Evolutionary conservation across 768 basidiomycete species (phyloP).

Genomic region (Trametes cingulata): DNA sequence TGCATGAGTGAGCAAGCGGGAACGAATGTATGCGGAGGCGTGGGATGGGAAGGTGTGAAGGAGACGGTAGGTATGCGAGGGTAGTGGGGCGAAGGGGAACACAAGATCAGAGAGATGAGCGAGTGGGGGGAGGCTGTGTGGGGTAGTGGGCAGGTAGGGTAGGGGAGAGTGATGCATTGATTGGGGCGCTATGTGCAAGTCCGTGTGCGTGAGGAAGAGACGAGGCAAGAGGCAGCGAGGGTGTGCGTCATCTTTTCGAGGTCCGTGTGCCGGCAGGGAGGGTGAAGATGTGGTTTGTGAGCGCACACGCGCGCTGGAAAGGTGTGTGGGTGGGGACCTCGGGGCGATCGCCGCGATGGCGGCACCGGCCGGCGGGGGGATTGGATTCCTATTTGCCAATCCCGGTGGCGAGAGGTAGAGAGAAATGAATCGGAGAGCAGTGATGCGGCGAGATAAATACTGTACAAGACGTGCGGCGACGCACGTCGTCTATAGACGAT

Average conservation of each 20-base stretch:
- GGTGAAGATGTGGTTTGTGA: constrained; percentile 1
- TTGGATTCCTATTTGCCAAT: constrained; percentile 24
- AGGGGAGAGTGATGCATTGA: constrained; percentile 17
- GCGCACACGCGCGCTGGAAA: not conserved
- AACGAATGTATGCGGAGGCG: constrained; percentile 7
- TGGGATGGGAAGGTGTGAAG: constrained; percentile 2
- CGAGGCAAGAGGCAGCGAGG: constrained; percentile 2
- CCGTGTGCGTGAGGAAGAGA: constrained; percentile 16
- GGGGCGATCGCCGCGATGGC: constrained; percentile 10
- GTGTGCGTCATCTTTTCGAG: constrained; percentile 21
- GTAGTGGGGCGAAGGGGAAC: constrained; percentile 3
- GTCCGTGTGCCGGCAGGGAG: constrained; percentile 21
- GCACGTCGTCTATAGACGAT: constrained; percentile 18
- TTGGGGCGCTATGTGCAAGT: constrained; percentile 28
- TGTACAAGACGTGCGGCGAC: constrained; percentile 19
- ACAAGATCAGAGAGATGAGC: constrained; percentile 2
- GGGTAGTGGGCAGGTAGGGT: constrained; percentile 1
- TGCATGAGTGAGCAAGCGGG: constrained; percentile 10
- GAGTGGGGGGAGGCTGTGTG: constrained; percentile 14
- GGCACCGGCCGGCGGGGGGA: constrained; percentile 21
- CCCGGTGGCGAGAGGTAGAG: constrained; percentile 19
- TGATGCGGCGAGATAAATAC: constrained; percentile 18
- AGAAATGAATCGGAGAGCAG: constrained; percentile 5
- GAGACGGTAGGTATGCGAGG: constrained; percentile 10
- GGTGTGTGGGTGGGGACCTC: constrained; percentile 10